Evolutionary conservation across 139 green algal genomes (phyloP).

Genomic region (Penium margaritaceum): DNA sequence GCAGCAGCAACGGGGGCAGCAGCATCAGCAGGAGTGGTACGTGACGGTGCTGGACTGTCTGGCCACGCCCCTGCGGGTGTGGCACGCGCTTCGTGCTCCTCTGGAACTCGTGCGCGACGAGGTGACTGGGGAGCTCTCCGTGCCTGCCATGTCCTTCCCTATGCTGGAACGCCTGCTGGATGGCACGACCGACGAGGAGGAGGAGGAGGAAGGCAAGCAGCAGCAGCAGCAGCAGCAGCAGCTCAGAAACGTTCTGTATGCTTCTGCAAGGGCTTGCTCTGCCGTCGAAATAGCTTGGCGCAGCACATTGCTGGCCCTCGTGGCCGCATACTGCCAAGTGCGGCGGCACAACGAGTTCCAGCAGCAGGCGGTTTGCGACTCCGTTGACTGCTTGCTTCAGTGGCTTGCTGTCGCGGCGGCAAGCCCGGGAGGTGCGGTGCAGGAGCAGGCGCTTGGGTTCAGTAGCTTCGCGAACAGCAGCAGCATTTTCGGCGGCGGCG

Average conservation of each 20-base stretch:
- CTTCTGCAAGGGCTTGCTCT: neutral
- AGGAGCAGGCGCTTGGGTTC: neutral
- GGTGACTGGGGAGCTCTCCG: conserved; percentile 18
- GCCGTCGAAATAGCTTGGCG: neutral
- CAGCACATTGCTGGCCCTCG: too few species aligned
- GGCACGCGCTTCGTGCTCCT: too few species aligned
- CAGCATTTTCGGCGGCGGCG: too few species aligned
- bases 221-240: too few species aligned
- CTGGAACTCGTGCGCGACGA: too few species aligned
- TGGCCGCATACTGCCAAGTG: too few species aligned
- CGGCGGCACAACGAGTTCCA: neutral
- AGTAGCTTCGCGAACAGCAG: too few species aligned
- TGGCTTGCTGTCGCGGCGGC: neutral
- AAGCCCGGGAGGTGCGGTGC: neutral
- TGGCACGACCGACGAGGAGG: neutral
- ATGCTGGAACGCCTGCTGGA: neutral
- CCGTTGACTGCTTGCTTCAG: too few species aligned
- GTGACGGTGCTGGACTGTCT: conserved; percentile 8
- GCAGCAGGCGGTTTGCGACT: neutral
- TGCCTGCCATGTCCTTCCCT: conserved; percentile 1
- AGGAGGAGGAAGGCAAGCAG: neutral
- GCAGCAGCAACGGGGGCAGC: too few species aligned
- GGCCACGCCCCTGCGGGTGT: neutral
- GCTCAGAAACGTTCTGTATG: too few species aligned
- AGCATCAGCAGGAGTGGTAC: too few species aligned